phyloP scores from a whole-genome alignment of 176 grass and related monocot genomes.

The Lolium perenne region DNA sequence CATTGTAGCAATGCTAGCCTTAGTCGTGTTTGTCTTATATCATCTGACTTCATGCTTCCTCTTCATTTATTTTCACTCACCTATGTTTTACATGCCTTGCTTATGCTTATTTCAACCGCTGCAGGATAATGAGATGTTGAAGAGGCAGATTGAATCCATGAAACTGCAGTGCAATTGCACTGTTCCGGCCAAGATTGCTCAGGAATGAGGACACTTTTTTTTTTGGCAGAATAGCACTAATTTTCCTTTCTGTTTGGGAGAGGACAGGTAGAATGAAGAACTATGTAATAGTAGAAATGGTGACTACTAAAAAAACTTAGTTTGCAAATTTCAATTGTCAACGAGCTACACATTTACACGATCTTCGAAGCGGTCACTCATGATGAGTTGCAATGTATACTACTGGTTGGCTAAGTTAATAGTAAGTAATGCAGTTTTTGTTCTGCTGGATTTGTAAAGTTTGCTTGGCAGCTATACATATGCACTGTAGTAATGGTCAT shows the following conservation, averaged over 20 bases:
- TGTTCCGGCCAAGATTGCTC: conserved; percentile 22
- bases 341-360: neutral
- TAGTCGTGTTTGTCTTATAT: neutral
- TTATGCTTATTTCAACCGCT: neutral
- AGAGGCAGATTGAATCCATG: conserved; percentile 60
- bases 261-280: conserved; percentile 9
- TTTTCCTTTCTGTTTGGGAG: neutral
- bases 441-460: neutral
- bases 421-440: neutral
- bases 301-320: neutral
- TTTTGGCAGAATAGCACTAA: conserved; percentile 21
- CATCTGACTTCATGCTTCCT: conserved; percentile 9
- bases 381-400: conserved; percentile 23
- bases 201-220: conserved; percentile 25
- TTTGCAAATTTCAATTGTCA: neutral
- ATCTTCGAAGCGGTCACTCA: neutral
- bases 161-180: conserved; percentile 51
- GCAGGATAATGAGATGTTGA: conserved; percentile 67
- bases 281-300: neutral
- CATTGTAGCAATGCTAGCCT: neutral
- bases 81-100: neutral
- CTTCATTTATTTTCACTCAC: neutral
- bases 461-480: neutral
- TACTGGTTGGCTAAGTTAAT: neutral
- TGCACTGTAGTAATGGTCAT: no score